Evolutionary conservation across 2,329 filamentous ascomycete genomes (phyloP), one percentile per base, ranked within the genome.

Genomic region (Remersonia thermophila): DNA sequence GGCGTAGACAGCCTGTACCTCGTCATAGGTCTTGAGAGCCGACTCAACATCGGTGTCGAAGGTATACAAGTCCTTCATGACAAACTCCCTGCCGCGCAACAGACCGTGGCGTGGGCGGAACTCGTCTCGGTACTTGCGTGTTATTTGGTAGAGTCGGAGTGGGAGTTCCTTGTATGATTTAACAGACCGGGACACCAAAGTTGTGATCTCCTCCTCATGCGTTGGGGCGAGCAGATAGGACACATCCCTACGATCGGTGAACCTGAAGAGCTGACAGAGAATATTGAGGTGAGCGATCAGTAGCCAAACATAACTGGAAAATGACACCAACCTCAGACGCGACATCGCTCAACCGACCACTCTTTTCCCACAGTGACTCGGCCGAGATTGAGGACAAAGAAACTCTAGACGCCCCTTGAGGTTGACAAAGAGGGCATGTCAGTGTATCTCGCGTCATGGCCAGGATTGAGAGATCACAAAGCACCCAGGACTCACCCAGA

Each of bases 31-130:
- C 33, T 71, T 60, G n/a, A 87, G 63, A 2, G 89, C 89, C n/a
- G 72, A 62, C 17, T 71, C 60, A 1, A 66, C 55, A 3, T 69
- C 79, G 26, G 69, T 62, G 52, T 98, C 91, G 52, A 98, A 98
- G 0, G 87, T 95, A 56, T 98, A 98, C 1, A 98, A 70, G 56
- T 98, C 91, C 58, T 98, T 98, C 91, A 98, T 98, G 48, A 85
- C 62, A 51, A 98, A 98, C 52, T 98, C 91, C 42, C 86, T 77
- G 1, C 84, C 82, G 8, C 91, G 77, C 7, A 98, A 65, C 2
- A 98, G 66, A 10, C 91, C 91, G 49, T 93, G 83, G 23, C 91
- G 74, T 14, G 91, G 91, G 17, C 91, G 73, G 38, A 80, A 72
- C 59, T 98, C 91, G 60, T 98, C 91, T 33, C 91, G 77, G 53